These are phyloP conservation scores for Trypanosomatidae sp. DNA, from an alignment of 208 protist genomes.

Conservation along the genomic window DNA sequence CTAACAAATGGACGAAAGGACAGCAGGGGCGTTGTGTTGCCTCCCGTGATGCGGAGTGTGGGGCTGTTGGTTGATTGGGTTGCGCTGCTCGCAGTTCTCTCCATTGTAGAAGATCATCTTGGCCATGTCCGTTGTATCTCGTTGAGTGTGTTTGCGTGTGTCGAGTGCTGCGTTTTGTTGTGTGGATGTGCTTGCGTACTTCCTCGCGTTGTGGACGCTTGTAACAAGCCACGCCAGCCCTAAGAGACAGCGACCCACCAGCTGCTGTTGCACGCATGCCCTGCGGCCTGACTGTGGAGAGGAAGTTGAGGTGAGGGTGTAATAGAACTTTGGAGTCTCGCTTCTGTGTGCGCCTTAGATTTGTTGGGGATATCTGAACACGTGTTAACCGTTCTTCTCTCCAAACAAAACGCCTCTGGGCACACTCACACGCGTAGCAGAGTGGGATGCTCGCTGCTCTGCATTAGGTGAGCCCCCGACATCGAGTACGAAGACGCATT, in stretches of 20 bases:
- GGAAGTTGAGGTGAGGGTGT: not conserved
- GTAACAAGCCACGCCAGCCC: not conserved
- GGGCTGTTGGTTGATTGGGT: not conserved
- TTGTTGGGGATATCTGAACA: not conserved
- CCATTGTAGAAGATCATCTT: not conserved
- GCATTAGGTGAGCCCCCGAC: not conserved
- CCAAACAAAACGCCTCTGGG: no score
- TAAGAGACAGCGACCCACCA: not conserved
- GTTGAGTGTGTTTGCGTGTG: not conserved
- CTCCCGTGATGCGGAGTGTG: not conserved
- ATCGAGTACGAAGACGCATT: not conserved
- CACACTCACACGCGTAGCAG: not conserved
- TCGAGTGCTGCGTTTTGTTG: not conserved
- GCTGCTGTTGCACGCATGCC: not conserved
- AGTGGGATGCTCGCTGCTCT: not conserved
- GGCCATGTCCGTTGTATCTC: not conserved
- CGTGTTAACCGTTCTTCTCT: not conserved
- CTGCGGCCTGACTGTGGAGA: no score
- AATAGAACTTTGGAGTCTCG: not conserved
- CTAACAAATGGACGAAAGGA: not conserved
- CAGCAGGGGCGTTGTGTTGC: not conserved
- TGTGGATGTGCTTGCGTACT: not conserved
- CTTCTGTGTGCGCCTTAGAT: not conserved
- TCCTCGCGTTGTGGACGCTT: not conserved
- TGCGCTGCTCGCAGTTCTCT: not conserved